Evolutionary conservation across 1,139 yeast genomes (phyloP).

Genomic region (Debaryomyces robertsiae): DNA sequence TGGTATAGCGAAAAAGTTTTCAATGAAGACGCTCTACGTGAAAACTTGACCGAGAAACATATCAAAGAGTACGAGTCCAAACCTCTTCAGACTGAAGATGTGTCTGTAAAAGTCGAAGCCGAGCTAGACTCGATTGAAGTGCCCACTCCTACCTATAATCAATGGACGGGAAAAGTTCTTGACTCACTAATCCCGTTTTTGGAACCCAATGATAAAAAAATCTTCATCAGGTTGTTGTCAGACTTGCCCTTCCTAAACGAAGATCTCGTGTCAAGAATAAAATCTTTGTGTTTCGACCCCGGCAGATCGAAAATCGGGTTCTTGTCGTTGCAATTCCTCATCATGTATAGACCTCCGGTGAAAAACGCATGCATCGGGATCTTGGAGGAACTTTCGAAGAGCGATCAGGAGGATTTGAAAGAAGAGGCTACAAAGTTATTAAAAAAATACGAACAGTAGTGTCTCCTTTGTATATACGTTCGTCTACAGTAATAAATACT

Average conservation of each 20-base stretch:
- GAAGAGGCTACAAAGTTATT: constrained; percentile 57
- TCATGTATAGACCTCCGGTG: constrained; percentile 90
- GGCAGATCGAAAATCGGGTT: constrained; percentile 78
- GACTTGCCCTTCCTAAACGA: constrained; percentile 79
- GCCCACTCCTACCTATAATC: constrained; percentile 54
- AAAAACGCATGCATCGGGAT: constrained; percentile 66
- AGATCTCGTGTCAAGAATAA: constrained; percentile 61
- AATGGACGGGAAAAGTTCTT: constrained; percentile 72
- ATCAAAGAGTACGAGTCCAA: constrained; percentile 17
- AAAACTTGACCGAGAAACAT: constrained; percentile 18
- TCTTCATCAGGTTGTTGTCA: constrained; percentile 78
- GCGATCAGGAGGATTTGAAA: constrained; percentile 55
- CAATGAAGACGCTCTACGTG: constrained; percentile 29
- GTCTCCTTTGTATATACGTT: constrained; percentile 3
- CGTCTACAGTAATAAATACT: constrained; percentile 2
- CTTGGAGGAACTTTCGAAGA: constrained; percentile 55
- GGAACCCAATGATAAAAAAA: constrained; percentile 76
- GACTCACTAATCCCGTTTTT: constrained; percentile 84
- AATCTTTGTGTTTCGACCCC: constrained; percentile 84
- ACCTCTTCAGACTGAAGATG: constrained; percentile 9
- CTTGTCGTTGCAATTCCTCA: constrained; percentile 74
- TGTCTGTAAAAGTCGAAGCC: constrained; percentile 14
- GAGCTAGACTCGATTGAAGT: constrained; percentile 17
- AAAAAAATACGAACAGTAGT: constrained; percentile 38
- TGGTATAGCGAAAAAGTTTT: constrained; percentile 75